These are phyloP conservation scores for Hyaloscypha finlandica DNA, from an alignment of 495 filamentous ascomycete species.

Conservation along the genomic window DNA sequence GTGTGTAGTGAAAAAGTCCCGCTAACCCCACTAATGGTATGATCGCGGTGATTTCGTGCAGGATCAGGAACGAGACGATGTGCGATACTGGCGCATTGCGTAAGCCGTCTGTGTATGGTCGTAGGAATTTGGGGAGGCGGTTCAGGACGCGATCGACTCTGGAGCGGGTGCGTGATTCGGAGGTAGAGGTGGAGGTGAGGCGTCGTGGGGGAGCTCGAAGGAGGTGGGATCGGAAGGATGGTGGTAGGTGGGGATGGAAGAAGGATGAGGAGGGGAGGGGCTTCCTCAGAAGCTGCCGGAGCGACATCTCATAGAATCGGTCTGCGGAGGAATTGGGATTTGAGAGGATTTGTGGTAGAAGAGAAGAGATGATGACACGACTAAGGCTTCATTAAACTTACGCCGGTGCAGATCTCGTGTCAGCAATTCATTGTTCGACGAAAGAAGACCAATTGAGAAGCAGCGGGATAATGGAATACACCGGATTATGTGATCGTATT, in stretches of 20 bases:
- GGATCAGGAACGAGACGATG: constrained; percentile 79
- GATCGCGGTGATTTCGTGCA: constrained; percentile 90
- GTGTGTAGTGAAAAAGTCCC: constrained; percentile 72
- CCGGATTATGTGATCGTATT: neutral
- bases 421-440: neutral
- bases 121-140: constrained; percentile 57
- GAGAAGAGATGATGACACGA: neutral
- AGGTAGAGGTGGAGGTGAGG: constrained; percentile 24
- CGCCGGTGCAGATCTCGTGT: neutral
- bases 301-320: constrained; percentile 16
- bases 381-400: neutral
- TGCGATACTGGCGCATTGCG: constrained; percentile 77
- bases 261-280: constrained; percentile 12
- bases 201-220: neutral
- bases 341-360: neutral
- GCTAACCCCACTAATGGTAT: constrained; percentile 75
- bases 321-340: neutral
- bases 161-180: constrained; percentile 39
- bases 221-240: constrained; percentile 5
- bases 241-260: neutral
- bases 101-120: constrained; percentile 65
- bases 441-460: neutral
- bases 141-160: constrained; percentile 39
- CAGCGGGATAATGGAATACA: neutral
- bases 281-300: constrained; percentile 17